Evolutionary conservation across 1,284 basidiomycete species (phyloP).

Genomic region (Ustilago nuda): DNA sequence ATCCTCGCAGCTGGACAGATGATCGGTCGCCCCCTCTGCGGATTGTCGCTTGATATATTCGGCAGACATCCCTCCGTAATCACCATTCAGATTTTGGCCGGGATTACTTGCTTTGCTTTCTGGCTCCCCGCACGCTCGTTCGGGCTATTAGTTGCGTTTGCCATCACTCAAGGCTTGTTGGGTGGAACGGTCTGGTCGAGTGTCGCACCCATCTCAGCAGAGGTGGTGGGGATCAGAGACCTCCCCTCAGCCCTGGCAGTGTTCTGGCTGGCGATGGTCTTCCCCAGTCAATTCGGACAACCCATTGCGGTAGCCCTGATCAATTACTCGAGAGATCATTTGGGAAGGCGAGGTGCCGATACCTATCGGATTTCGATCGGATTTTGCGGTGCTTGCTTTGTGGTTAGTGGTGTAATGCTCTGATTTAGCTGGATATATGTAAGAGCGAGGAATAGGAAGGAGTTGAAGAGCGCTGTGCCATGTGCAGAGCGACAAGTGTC

Average conservation of each 20-base stretch:
- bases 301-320: conserved; percentile 70
- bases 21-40: conserved; percentile 70
- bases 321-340: conserved; percentile 63
- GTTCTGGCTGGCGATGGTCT: conserved; percentile 69
- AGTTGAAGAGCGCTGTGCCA: conserved; percentile 10
- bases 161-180: conserved; percentile 70
- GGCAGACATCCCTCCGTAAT: conserved; percentile 71
- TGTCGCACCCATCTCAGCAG: conserved; percentile 66
- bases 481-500: conserved; percentile 6
- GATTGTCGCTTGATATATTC: conserved; percentile 69
- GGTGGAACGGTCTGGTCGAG: conserved; percentile 71
- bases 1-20: conserved; percentile 71
- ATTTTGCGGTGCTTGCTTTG: conserved; percentile 69
- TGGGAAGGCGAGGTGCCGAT: conserved; percentile 63
- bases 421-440: conserved; percentile 69
- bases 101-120: conserved; percentile 69
- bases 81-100: conserved; percentile 69
- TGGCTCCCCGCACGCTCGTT: conserved; percentile 71
- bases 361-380: conserved; percentile 70
- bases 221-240: conserved; percentile 70
- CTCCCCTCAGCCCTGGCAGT: conserved; percentile 70
- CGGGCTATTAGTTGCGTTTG: conserved; percentile 70
- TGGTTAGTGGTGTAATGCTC: conserved; percentile 61
- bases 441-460: conserved; percentile 11
- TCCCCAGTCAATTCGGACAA: conserved; percentile 68